A percentile compares a stretch with the other conserved stretches of the same genome.
Conservation (phyloP, 768 basidiomycete genomes). For the Asterophora parasitica region DNA sequence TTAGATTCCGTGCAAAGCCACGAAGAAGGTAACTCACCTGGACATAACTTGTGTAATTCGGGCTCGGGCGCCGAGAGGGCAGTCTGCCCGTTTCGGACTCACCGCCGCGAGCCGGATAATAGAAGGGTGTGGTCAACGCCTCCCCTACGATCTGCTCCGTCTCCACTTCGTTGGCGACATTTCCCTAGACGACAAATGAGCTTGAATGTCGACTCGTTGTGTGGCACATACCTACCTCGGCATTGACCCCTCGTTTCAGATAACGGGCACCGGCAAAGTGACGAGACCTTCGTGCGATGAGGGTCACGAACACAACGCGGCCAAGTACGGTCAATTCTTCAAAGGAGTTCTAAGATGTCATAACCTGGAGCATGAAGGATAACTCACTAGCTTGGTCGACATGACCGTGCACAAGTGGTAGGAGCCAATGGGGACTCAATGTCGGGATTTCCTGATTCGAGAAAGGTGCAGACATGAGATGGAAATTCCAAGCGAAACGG, state of each 20-base stretch:
- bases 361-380: not conserved
- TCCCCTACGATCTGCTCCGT: conserved; percentile 97
- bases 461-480: conserved; percentile 75
- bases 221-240: conserved; percentile 53
- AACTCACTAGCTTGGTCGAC: conserved; percentile 95
- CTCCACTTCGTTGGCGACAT: conserved; percentile 98
- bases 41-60: conserved; percentile 92
- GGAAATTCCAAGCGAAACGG: conserved; percentile 92
- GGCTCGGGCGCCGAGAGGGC: conserved; percentile 56
- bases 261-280: conserved; percentile 96
- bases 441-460: conserved; percentile 32
- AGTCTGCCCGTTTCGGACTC: conserved; percentile 18
- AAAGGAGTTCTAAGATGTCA: not conserved
- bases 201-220: not conserved
- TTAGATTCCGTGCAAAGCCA: not conserved
- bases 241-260: conserved; percentile 90
- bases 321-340: conserved; percentile 88
- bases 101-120: conserved; percentile 52
- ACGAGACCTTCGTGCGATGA: conserved; percentile 92
- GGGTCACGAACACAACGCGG: conserved; percentile 84
- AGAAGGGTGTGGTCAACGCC: conserved; percentile 84
- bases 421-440: conserved; percentile 71
- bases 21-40: conserved; percentile 45
- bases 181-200: conserved; percentile 54
- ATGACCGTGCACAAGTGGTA: conserved; percentile 92